Percentiles rank a stretch among this genome's conserved stretches.
Conservation (phyloP, 139 green algal species). For the Haematococcus lacustris region DNA sequence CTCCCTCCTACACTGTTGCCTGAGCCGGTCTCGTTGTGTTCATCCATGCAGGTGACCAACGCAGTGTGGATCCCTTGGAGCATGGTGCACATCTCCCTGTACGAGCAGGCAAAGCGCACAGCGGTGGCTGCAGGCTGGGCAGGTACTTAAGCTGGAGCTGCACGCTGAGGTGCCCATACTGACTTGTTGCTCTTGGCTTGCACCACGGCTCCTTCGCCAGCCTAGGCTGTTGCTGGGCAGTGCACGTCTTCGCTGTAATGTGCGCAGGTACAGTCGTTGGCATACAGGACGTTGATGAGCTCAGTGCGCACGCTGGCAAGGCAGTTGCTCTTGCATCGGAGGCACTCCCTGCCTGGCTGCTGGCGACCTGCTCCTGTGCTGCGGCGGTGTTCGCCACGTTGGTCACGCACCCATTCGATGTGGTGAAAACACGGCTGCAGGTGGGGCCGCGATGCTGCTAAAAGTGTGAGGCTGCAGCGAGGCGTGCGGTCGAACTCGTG, state of each 20-base stretch:
- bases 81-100: constrained; percentile 63
- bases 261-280: neutral
- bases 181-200: neutral
- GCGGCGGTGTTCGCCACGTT: constrained; percentile 49
- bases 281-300: too few species aligned
- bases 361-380: constrained; percentile 32
- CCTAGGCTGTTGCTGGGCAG: neutral
- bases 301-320: too few species aligned
- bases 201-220: neutral
- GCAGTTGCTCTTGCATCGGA: too few species aligned
- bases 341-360: constrained; percentile 19
- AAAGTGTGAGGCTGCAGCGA: constrained; percentile 2
- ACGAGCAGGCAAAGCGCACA: constrained; percentile 49
- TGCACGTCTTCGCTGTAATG: neutral
- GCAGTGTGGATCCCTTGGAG: constrained; percentile 78
- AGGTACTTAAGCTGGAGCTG: neutral
- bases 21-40: too few species aligned
- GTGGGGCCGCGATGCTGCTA: constrained; percentile 13
- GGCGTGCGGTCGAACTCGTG: neutral
- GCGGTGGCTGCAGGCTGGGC: neutral
- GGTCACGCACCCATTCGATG: constrained; percentile 68
- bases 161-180: neutral
- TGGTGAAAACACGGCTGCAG: constrained; percentile 79
- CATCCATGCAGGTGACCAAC: constrained; percentile 57
- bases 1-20: too few species aligned